Percentiles rank a stretch among this genome's conserved stretches.
Evolutionary conservation across 257 asterid genomes (phyloP).

Genomic region (Solanum ossicruentum): DNA sequence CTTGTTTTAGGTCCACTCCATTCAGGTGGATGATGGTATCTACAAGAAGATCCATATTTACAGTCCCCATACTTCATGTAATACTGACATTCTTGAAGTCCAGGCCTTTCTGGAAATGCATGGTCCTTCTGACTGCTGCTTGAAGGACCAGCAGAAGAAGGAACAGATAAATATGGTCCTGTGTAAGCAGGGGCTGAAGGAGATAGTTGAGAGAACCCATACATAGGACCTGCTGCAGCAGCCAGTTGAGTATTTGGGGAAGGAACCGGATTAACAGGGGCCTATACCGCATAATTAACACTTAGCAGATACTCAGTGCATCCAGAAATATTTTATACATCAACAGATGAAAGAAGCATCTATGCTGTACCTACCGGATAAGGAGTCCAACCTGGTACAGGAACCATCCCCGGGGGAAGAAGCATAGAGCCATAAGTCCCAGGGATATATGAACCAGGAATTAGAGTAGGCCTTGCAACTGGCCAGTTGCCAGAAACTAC

Average conservation of each 20-base stretch:
- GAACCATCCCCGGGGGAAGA: constrained; percentile 69
- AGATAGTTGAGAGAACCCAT: constrained; percentile 58
- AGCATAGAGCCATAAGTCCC: constrained; percentile 71
- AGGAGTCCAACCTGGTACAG: constrained; percentile 78
- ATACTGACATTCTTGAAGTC: constrained; percentile 74
- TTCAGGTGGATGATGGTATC: constrained; percentile 84
- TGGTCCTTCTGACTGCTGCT: constrained; percentile 53
- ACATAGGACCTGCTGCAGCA: constrained; percentile 43
- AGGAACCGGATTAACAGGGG: constrained; percentile 46
- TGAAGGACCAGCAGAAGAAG: constrained; percentile 55
- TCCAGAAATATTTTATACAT: background rate
- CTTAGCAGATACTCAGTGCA: background rate
- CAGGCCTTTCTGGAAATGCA: constrained; percentile 76
- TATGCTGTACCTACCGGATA: constrained; percentile 43
- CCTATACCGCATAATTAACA: constrained; percentile 28
- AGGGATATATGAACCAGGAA: constrained; percentile 62
- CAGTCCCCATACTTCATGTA: constrained; percentile 83
- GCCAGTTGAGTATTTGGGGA: constrained; percentile 50
- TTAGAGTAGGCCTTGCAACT: constrained; percentile 53
- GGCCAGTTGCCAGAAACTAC: constrained; percentile 84
- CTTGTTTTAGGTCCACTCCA: constrained; percentile 38
- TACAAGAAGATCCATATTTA: constrained; percentile 80
- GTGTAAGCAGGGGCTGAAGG: constrained; percentile 73
- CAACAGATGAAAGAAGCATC: constrained; percentile 1
- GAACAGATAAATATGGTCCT: constrained; percentile 50